Evolutionary conservation across 495 filamentous ascomycete genomes (phyloP), one percentile per base, ranked within the genome.

Genomic region (Penicillium turbatum): DNA sequence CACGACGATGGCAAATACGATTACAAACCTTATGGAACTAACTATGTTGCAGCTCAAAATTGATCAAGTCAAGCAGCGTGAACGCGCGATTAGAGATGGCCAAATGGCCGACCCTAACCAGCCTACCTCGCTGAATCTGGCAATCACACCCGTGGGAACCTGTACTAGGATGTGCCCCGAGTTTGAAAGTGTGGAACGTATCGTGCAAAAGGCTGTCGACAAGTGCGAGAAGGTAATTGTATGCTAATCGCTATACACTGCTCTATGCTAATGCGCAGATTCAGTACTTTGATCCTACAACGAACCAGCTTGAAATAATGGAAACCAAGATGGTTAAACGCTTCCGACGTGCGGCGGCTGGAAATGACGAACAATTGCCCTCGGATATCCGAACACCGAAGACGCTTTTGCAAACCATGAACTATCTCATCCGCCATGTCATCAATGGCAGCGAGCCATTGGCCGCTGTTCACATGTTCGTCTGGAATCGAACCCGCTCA

Each of bases 141-240:
- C 93, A 4, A 88, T 97, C 38, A 86, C 86, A 3, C 92, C 90
- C 16, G 85, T 89, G 49, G 93, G 92, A 9, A 92, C 87, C 48
- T 97, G 92, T 63, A 82, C 87, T 57, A 85, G 89, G 54, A 97
- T 96, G 92, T 99, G 95, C 67, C 89, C 95, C 0, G 86, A 92
- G 57, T 96, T 84, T 62, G 95, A 99, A 71, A 76, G 86, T 34
- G 79, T 92, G 12, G 82, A 86, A 30, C 82, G 92, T 16, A 91
- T 95, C 44, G 82, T 86, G 54, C 78, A 84, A 57, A 79, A 80
- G 51, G 81, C 79, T 73, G 78, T 85, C 31, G 82, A 86, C 62
- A 76, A 74, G 48, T 76, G 72, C 51, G 82, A 86, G 67, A 82
- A 80, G 74, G 82, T 81, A 71, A 37, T 13, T 21, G 8, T 31